Conservation (phyloP, 176 grass and related monocot genomes). For the Bothriochloa decipiens region DNA sequence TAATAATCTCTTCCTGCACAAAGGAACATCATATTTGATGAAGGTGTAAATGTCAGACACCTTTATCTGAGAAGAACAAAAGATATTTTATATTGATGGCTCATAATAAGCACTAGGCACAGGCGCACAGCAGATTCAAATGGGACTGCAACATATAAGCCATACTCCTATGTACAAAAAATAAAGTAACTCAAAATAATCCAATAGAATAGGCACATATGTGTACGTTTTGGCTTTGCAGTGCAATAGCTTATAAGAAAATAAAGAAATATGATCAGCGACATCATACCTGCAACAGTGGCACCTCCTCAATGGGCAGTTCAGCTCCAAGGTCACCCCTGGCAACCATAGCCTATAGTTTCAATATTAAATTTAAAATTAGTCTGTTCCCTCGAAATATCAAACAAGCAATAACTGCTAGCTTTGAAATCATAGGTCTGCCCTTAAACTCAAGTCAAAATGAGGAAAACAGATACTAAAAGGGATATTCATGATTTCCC, state of each 20-base stretch:
- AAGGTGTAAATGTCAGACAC: not conserved
- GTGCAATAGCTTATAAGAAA: not conserved
- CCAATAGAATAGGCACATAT: slow-evolving; percentile 16
- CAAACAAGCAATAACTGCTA: slow-evolving; percentile 1
- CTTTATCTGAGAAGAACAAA: not conserved
- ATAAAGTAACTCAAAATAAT: not conserved
- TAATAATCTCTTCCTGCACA: slow-evolving; percentile 96
- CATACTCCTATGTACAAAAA: not conserved
- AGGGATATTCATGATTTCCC: slow-evolving; percentile 37
- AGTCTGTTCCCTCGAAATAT: not conserved
- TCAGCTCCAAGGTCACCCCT: slow-evolving; percentile 99
- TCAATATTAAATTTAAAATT: slow-evolving; percentile 16
- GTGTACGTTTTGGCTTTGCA: slow-evolving; percentile 11
- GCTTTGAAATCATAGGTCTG: not conserved
- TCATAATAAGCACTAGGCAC: not conserved
- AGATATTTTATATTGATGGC: not conserved
- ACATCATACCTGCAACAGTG: slow-evolving; percentile 80
- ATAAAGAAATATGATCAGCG: slow-evolving; percentile 23
- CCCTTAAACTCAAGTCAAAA: slow-evolving; percentile 18
- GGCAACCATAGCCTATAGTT: slow-evolving; percentile 96
- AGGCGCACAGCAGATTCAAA: not conserved
- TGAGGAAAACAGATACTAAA: not conserved
- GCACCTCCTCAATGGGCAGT: slow-evolving; percentile 96
- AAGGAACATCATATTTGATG: slow-evolving; percentile 31
- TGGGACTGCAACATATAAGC: not conserved